A percentile compares a stretch with the other conserved stretches of the same genome.
phyloP scores from a whole-genome alignment of 768 basidiomycete genomes.

The Udeniomyces megalosporus region DNA sequence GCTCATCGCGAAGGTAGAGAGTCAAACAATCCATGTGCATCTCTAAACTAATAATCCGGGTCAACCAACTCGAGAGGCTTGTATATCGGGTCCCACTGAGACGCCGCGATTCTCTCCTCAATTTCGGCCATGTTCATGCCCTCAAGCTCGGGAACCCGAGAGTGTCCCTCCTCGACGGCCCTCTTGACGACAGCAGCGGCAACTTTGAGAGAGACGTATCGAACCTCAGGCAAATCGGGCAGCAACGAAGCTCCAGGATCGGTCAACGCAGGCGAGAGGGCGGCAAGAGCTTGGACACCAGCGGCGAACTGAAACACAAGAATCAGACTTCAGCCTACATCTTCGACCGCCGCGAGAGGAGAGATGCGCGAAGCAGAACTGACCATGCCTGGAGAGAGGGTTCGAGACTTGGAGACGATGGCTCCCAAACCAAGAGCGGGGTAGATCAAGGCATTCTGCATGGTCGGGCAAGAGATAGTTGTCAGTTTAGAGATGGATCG shows the following conservation, averaged over 20 bases:
- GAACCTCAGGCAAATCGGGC: slow-evolving; percentile 60
- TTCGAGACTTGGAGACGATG: slow-evolving; percentile 47
- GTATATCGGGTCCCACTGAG: too few species aligned
- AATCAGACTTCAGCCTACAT: too few species aligned
- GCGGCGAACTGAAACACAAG: slow-evolving; percentile 44
- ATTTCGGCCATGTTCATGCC: slow-evolving; percentile 14
- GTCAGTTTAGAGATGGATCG: not conserved
- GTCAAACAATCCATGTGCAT: too few species aligned
- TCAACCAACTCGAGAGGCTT: too few species aligned
- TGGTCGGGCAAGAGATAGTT: not conserved
- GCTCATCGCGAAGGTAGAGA: too few species aligned
- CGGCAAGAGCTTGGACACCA: slow-evolving; percentile 55
- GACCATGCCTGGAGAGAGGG: slow-evolving; percentile 28
- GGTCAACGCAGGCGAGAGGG: slow-evolving; percentile 54
- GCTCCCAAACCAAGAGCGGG: slow-evolving; percentile 73
- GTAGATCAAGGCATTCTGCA: slow-evolving; percentile 38
- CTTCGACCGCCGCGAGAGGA: slow-evolving; percentile 39
- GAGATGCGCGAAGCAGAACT: not conserved
- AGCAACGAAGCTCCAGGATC: slow-evolving; percentile 55
- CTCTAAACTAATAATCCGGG: too few species aligned
- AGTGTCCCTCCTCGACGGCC: slow-evolving; percentile 50
- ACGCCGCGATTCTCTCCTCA: slow-evolving; percentile 2
- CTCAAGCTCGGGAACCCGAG: slow-evolving; percentile 11
- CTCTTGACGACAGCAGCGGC: slow-evolving; percentile 64
- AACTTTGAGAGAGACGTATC: slow-evolving; percentile 59